Conservation (phyloP, 225 moss, liverwort and hornwort species). For the Neckera pumila region DNA sequence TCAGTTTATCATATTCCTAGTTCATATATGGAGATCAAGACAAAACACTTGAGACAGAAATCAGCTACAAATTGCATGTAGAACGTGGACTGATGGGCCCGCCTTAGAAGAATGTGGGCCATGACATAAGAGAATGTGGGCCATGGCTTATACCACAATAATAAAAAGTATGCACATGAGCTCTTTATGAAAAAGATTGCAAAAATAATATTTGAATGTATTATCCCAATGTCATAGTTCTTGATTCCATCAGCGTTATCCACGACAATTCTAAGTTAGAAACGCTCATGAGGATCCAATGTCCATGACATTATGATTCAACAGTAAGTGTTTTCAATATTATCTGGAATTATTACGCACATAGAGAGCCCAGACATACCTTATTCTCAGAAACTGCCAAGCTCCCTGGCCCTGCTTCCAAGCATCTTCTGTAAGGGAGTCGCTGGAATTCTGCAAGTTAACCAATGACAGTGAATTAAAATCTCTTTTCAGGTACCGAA, state of each 20-base stretch:
- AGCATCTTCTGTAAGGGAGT: background rate
- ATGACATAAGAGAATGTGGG: background rate
- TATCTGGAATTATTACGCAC: background rate
- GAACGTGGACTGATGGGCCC: background rate
- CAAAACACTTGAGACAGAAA: background rate
- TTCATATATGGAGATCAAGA: background rate
- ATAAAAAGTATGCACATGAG: background rate
- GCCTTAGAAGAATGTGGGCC: background rate
- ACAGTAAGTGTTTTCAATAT: background rate
- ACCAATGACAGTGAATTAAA: background rate
- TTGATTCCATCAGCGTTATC: conserved; percentile 3
- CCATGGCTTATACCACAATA: background rate
- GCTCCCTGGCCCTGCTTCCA: background rate
- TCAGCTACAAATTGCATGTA: background rate
- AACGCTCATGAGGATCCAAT: conserved; percentile 5
- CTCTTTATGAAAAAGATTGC: background rate
- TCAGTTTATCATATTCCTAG: background rate
- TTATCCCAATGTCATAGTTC: background rate
- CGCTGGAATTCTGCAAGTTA: background rate
- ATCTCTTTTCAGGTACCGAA: background rate
- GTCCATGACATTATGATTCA: background rate
- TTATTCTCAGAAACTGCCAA: background rate
- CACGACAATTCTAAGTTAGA: background rate
- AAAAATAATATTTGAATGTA: background rate
- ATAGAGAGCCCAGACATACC: background rate